Base-by-base conservation (phyloP, 1,284 basidiomycete genomes). In the Cutaneotrichosporon cavernicola region DNA sequence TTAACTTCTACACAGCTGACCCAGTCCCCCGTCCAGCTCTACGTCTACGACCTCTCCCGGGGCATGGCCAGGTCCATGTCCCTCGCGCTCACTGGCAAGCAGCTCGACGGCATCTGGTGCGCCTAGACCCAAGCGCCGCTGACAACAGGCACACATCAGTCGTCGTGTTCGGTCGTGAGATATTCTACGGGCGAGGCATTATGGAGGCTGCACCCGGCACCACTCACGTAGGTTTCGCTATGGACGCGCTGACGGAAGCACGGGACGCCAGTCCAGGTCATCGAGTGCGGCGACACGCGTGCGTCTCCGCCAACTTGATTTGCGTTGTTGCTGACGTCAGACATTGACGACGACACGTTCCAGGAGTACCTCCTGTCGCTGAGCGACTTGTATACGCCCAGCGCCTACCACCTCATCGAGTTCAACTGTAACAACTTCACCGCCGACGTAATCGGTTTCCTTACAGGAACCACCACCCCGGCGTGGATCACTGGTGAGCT, bases 181-280 rank as follows among this genome's bases (percentile, higher is more conserved):
- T 91, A 56, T 95, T 91, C 73, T 97, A 93, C 76, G 93, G 93
- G 1, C 90, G 88, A 72, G 94, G 93, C 8, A 92, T 97, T 62
- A 68, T 80, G 36, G 75, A 80, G 80, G 73, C 70, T 83, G 83
- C 31, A 85, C 92, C 92, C 0, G 91, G 91, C 14, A 83, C 82
- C 69, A 91, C 91, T 8, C 90, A 92, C 82, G 30, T 34, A 34
- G 18, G 51, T 26, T 30, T 10, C 22, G 22, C 49, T 30, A 6
- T 30, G 49, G 26, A 30, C 10, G 22, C 18, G 18, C 50, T 65
- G 47, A 59, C 47, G 14, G 3, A 61, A 91, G 88, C 90, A 92
- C 79, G 93, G 93, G 4, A 78, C 82, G 56, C 93, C 93, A 0
- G 70, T 90, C 36, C 87, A 90, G 70, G 81, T 90, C 0, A 76